These are phyloP conservation scores for Elsinoe ampelina DNA, from an alignment of 2,329 filamentous ascomycete genomes.

Conservation along the genomic window DNA sequence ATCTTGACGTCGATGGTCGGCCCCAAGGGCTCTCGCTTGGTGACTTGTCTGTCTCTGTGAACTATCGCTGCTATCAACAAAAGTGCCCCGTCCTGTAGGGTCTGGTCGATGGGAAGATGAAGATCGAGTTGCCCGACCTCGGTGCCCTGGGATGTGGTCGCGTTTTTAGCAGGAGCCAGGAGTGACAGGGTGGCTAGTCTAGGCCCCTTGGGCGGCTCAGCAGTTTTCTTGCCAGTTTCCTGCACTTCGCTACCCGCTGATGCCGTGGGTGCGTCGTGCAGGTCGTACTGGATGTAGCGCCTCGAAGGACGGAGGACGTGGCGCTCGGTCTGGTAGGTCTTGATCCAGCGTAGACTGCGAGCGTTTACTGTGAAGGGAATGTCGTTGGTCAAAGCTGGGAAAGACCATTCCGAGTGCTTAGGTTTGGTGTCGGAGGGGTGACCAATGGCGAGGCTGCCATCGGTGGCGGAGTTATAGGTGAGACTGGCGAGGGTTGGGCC, in stretches of 20 bases:
- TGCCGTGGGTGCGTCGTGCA: background rate
- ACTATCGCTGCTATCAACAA: background rate
- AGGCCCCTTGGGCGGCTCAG: background rate
- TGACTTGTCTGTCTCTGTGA: conserved; percentile 2
- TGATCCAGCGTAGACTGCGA: background rate
- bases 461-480: background rate
- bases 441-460: background rate
- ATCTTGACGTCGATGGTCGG: conserved; percentile 4
- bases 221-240: background rate
- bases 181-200: background rate
- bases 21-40: background rate
- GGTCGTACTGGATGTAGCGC: conserved; percentile 4
- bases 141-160: background rate
- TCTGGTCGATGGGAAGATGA: background rate
- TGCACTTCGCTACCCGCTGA: background rate
- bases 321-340: background rate
- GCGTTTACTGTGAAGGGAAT: background rate
- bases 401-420: background rate
- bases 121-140: background rate
- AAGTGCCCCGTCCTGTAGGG: background rate
- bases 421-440: background rate
- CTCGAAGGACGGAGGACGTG: background rate
- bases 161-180: background rate
- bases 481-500: background rate
- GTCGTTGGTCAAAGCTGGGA: background rate